Base-by-base conservation (phyloP, 1,284 basidiomycete genomes). In the Psilocybe mexicana region DNA sequence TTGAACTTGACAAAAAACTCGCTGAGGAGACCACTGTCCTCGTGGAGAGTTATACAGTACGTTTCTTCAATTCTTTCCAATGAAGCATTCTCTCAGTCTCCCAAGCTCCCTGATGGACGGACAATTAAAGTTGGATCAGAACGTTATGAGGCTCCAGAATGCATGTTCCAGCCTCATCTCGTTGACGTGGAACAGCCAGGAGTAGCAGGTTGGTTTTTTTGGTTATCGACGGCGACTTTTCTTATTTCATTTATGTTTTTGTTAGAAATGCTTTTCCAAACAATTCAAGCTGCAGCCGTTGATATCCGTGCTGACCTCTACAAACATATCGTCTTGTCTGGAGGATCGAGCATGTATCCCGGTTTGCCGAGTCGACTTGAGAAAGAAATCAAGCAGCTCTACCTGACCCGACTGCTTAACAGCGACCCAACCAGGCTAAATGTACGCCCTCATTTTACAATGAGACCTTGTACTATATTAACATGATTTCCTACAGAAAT, bases 141-240 rank as follows among this genome's bases (percentile, higher is more conserved):
- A 73, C 90, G 97, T n/a, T 99, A 98, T 72, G 94, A 98, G 76
- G 97, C 96, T n/a, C 97, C 97, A 10, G 97, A 99, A 76, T 99
- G 97, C 79, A 95, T 99, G 93, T 99, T 99, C 89, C 96, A 99
- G 75, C 97, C 97, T 25, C 94, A 98, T 74, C 83, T 99, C 6
- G 94, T 99, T 54, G 97, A 99, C 65, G 82, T 99, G 58, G 97
- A 99, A 73, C 96, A 98, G 71, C 93, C 94, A 1, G 97, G 97
- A 55, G 89, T 98, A 55, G 96, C 96, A 75, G 92, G 92, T 90
- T 60, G 55, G 79, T 72, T 43, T 18, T 40, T 35, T 30, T 8
- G 11, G 52, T 23, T 43, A 1, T 26, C 56, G 7, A 40, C 35
- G 33, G 14, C n/a, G 10, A 11, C 18, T 44, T 47, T 25, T 44